These are phyloP conservation scores for Ustilago esculenta DNA, from an alignment of 1,284 basidiomycete species.

Conservation along the genomic window DNA sequence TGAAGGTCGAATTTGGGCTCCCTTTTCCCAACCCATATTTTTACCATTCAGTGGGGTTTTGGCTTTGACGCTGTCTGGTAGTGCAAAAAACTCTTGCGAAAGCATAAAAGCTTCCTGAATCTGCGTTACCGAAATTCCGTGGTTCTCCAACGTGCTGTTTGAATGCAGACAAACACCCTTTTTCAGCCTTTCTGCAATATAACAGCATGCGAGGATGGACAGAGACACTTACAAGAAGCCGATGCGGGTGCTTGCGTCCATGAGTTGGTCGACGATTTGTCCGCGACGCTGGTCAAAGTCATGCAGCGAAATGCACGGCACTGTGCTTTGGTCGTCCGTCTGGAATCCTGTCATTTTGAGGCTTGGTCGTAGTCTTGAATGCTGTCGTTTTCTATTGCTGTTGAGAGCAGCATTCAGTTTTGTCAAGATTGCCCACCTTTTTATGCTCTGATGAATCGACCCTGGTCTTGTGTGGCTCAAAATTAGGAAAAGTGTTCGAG, in stretches of 20 bases:
- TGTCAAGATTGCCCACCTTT: too few species aligned
- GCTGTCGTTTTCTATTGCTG: too few species aligned
- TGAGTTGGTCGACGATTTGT: slow-evolving; percentile 54
- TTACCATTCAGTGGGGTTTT: slow-evolving; percentile 72
- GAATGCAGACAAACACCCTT: too few species aligned
- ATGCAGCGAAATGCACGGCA: slow-evolving; percentile 53
- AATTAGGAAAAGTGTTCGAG: too few species aligned
- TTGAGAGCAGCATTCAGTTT: too few species aligned
- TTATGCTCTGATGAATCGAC: too few species aligned
- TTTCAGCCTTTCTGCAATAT: too few species aligned
- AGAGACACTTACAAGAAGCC: slow-evolving; percentile 55
- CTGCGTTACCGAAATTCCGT: slow-evolving; percentile 69
- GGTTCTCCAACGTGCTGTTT: slow-evolving; percentile 68
- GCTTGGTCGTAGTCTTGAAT: too few species aligned
- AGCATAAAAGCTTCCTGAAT: slow-evolving; percentile 72
- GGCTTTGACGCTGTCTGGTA: slow-evolving; percentile 71
- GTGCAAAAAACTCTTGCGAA: slow-evolving; percentile 72
- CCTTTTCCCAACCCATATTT: slow-evolving; percentile 68
- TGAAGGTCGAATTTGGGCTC: slow-evolving; percentile 69
- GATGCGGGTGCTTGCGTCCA: slow-evolving; percentile 47
- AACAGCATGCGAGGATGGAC: background rate
- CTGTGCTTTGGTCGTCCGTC: slow-evolving; percentile 21
- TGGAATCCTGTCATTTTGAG: slow-evolving; percentile 16
- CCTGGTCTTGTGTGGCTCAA: too few species aligned
- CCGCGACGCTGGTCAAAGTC: slow-evolving; percentile 52